These are phyloP conservation scores for Schwanniomyces etchellsii DNA, from an alignment of 1,139 yeast genomes.

Conservation along the genomic window DNA sequence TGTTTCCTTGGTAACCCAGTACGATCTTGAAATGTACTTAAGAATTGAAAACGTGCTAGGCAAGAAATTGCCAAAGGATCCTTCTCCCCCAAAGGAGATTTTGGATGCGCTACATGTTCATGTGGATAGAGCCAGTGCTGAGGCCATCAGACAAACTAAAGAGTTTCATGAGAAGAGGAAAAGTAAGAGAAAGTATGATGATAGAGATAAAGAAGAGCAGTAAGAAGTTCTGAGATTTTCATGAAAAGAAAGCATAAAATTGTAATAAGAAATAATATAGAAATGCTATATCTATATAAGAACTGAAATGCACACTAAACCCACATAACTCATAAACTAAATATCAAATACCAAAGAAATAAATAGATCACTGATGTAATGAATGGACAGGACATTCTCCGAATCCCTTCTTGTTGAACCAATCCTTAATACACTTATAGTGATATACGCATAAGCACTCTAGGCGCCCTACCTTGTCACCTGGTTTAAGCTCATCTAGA, in stretches of 20 bases:
- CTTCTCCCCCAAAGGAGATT: slow-evolving; percentile 65
- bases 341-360: not conserved
- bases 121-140: slow-evolving; percentile 89
- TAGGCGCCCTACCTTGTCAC: slow-evolving; percentile 84
- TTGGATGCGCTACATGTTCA: slow-evolving; percentile 77
- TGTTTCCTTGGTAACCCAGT: slow-evolving; percentile 87
- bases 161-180: slow-evolving; percentile 52
- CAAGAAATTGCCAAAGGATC: slow-evolving; percentile 76
- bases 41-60: slow-evolving; percentile 86
- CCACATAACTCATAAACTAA: slow-evolving; percentile 1
- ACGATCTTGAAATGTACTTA: slow-evolving; percentile 81
- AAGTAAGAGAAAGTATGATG: slow-evolving; percentile 33
- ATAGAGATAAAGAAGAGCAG: slow-evolving; percentile 44
- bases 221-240: too few relatives aligned
- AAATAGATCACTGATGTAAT: slow-evolving; percentile 21
- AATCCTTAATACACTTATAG: slow-evolving; percentile 78
- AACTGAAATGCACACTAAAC: slow-evolving; percentile 1
- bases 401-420: slow-evolving; percentile 83
- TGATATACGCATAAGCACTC: slow-evolving; percentile 96
- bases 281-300: not conserved
- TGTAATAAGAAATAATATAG: not conserved
- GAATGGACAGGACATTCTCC: slow-evolving; percentile 85
- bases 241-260: not conserved
- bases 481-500: slow-evolving; percentile 78
- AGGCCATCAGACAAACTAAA: slow-evolving; percentile 81